These are phyloP conservation scores for Dalbergia oliveri DNA, from an alignment of 306 rosid genomes.

Conservation along the genomic window DNA sequence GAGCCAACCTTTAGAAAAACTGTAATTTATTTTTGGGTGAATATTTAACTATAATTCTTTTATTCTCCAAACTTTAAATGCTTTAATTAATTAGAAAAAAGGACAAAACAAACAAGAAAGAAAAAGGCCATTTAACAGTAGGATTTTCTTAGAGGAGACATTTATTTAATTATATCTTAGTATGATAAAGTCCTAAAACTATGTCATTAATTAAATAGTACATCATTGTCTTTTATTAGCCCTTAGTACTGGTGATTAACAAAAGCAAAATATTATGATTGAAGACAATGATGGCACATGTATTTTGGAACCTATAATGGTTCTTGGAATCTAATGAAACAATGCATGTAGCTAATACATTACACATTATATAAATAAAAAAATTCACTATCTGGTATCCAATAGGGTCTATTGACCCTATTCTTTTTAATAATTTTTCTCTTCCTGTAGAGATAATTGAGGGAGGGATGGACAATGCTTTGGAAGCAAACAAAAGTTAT, in stretches of 20 bases:
- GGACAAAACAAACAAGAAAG: not conserved
- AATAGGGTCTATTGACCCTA: not conserved
- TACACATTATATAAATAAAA: not conserved
- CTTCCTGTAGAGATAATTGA: not conserved
- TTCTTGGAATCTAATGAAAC: constrained; percentile 34
- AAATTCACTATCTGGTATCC: not conserved
- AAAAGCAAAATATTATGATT: constrained; percentile 35
- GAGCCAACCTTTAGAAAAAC: no score
- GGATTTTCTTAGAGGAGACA: constrained; percentile 10
- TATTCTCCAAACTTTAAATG: not conserved
- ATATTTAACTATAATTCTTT: not conserved
- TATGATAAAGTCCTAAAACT: not conserved
- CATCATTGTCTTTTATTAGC: constrained; percentile 30
- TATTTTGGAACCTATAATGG: constrained; percentile 14
- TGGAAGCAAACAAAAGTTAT: constrained; percentile 49
- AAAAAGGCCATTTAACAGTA: not conserved
- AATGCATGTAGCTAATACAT: constrained; percentile 27
- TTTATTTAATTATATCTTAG: constrained; percentile 37
- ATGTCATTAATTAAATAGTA: constrained; percentile 15
- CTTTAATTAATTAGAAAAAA: not conserved
- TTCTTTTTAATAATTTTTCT: not conserved
- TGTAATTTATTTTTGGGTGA: not conserved
- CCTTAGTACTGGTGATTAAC: constrained; percentile 35
- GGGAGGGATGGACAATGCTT: constrained; percentile 29
- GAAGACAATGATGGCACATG: constrained; percentile 47